Evolutionary conservation across 78 protist species (phyloP).

Genomic region (Chrysochromulina parva): DNA sequence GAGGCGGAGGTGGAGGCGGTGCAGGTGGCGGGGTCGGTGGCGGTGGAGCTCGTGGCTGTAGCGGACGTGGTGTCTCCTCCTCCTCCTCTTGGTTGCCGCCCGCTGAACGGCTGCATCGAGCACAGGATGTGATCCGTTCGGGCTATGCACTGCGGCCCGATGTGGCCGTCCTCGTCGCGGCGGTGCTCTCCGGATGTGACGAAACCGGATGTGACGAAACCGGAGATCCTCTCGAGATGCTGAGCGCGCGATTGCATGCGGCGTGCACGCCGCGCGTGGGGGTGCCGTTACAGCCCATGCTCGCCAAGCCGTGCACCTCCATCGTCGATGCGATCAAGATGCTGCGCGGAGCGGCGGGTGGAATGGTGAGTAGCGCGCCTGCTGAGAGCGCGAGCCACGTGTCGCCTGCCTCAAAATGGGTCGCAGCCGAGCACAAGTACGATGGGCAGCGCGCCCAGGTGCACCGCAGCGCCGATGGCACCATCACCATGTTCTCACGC

Average conservation of each 20-base stretch:
- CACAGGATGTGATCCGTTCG: not conserved
- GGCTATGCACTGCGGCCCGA: not conserved
- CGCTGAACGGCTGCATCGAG: not conserved
- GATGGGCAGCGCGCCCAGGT: constrained; percentile 70
- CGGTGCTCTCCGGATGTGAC: not conserved
- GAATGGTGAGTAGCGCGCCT: not conserved
- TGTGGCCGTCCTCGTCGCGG: not conserved
- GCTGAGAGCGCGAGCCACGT: not conserved
- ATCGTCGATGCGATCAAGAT: not conserved
- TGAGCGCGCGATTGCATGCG: not conserved
- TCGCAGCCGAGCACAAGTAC: constrained; percentile 38
- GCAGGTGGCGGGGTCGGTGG: too few relatives aligned
- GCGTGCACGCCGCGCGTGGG: not conserved
- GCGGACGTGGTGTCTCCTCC: too few relatives aligned
- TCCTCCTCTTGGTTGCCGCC: not conserved
- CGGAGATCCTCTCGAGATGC: not conserved
- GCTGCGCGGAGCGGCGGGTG: not conserved
- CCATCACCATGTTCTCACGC: constrained; percentile 36
- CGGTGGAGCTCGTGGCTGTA: not conserved
- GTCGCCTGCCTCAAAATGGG: not conserved
- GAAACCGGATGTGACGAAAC: too few relatives aligned
- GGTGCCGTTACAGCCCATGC: constrained; percentile 37
- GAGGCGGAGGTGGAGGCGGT: too few relatives aligned
- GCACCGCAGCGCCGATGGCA: not conserved
- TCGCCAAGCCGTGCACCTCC: constrained; percentile 3